Evolutionary conservation across 352 stramenopile genomes (phyloP), one percentile per base, ranked within the genome.

Genomic region (Phytophthora megakarya): DNA sequence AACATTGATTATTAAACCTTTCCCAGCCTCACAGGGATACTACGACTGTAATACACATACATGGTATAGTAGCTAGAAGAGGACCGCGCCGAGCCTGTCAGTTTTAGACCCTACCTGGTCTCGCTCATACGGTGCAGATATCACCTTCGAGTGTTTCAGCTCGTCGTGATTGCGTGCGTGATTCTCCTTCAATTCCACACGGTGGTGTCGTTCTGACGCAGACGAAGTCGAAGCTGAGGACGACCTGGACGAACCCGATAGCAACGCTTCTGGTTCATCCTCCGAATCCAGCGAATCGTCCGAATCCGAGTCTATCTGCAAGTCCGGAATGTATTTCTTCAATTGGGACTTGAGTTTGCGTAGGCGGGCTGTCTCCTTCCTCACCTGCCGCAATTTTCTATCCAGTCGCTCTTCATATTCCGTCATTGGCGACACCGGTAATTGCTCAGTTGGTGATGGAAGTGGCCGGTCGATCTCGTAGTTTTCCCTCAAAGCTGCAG

Each of bases 311-410:
- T 78, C 73, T 33, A 52, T 72, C 45, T 72, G 62, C 48, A 85
- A 44, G 28, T 85, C 76, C 22, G 76, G 73, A 6, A 85, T 73
- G 46, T 80, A 82, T 33, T 85, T 73, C 47, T 80, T 78, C 39
- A 85, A 57, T 58, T 83, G 72, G n/a, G 25, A 23, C 50, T 70
- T 73, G 26, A 85, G 61, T 55, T 72, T 72, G 6, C 61, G 55
- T 2, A 85, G 68, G 26, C 75, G 58, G 33, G 57, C 65, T 21
- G 65, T 80, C 65, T 85, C 71, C 46, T 76, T 76, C 35, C 60
- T 57, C 51, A 85, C 61, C 32, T 81, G 72, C 3, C 68, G 73
- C 57, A 85, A 40, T 39, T 85, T 85, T 46, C 56, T 70, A 37
- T 85, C 76, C 23, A 85, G 37, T 5, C 73, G 73, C 33, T 61